phyloP scores from a whole-genome alignment of 129 eudicot genomes.

The Escallonia rubra region DNA sequence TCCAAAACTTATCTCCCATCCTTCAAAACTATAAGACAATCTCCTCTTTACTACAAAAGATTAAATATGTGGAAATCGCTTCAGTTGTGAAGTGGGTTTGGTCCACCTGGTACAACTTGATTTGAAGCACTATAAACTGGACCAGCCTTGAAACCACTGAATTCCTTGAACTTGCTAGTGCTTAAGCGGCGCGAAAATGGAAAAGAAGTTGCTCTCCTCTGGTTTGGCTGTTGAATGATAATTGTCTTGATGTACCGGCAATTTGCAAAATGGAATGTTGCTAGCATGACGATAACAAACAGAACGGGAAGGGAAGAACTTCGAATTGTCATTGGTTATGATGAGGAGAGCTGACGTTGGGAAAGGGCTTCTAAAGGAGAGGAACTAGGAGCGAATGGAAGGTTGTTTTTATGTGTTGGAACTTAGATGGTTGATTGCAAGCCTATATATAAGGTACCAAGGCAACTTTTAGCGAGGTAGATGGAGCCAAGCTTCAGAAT shows the following conservation, averaged over 20 bases:
- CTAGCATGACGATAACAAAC: conserved; percentile 5
- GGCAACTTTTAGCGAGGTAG: conserved; percentile 4
- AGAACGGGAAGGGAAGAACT: background rate
- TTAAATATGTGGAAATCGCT: background rate
- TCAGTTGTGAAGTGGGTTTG: conserved; percentile 44
- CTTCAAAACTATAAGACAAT: too few relatives aligned
- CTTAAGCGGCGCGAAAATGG: conserved; percentile 8
- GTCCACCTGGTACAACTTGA: conserved; percentile 31
- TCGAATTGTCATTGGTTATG: conserved; percentile 9
- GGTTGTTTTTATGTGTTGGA: background rate
- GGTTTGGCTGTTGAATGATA: background rate
- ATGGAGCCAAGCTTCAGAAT: conserved; percentile 6
- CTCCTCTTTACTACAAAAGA: background rate
- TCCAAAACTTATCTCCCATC: background rate
- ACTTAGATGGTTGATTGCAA: background rate
- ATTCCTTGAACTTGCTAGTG: conserved; percentile 1
- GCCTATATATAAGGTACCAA: conserved; percentile 1
- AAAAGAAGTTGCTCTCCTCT: background rate
- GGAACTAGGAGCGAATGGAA: background rate
- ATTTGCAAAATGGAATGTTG: background rate
- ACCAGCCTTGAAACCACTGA: background rate
- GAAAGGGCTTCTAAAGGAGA: background rate
- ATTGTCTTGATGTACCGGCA: conserved; percentile 9
- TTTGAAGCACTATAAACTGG: conserved; percentile 7
- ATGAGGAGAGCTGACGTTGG: background rate